Evolutionary conservation across 345 rosid species (phyloP), one percentile per base, ranked within the genome.

Genomic region (Noccaea caerulescens): DNA sequence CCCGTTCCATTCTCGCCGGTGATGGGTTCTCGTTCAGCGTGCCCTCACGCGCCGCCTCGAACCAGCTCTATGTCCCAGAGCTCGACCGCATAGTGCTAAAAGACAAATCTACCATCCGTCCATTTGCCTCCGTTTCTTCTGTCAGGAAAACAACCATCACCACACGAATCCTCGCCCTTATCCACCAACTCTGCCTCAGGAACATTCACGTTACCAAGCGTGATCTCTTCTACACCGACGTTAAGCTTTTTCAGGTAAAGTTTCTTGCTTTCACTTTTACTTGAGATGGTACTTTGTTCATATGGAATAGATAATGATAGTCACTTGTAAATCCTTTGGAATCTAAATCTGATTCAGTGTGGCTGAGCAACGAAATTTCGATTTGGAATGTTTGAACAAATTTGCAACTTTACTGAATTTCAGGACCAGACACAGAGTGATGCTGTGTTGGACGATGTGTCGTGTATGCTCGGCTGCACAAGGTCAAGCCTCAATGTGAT

Each of bases 351-450:
- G 72, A 34, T 23, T 25, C 55, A 10, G 23, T 42, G 39, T 69
- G 25, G 18, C 49, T 50, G 54, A 41, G 11, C 52, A 7, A 32
- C 58, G 4, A 27, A 20, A 41, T 59, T 50, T 42, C 6, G 27
- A 3, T 37, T 72, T 55, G 63, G 37, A 52, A 54, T 14, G 36
- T 44, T 34, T 18, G 6, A 52, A 68, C 11, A 50, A 75, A 16
- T 43, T 61, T 53, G 52, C 16, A 12, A 69, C 53, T 1, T 75
- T 55, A 4, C 2, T 70, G 41, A 64, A 57, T 70, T 60, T 16
- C 98, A 93, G 82, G 99, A 94, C 87, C 99, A 94, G 90, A 76
- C 86, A 3, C 97, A 94, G 52, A 88, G 97, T 54, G 99, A 91
- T 61, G 76, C 92, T 12, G 90, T 91, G 55, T 76, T 91, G 23